A percentile compares a stretch with the other conserved stretches of the same genome.
phyloP scores from a whole-genome alignment of 108 stramenopile species.

The Pseudonitzschia multistriata region DNA sequence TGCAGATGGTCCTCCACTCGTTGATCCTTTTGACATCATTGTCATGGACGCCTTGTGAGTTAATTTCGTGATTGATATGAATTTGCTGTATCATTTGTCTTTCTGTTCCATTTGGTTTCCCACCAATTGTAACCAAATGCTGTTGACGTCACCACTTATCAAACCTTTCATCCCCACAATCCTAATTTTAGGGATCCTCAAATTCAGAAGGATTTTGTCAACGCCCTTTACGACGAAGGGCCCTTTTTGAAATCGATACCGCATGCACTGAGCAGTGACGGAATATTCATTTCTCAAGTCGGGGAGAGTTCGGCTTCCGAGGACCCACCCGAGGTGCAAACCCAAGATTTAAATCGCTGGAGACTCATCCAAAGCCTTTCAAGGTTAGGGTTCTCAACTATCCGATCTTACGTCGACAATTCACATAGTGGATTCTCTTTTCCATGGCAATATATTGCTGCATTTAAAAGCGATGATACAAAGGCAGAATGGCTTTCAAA shows the following conservation, averaged over 20 bases:
- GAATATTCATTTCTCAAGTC: constrained; percentile 68
- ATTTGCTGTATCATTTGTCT: not conserved
- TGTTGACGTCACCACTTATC: not conserved
- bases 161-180: not conserved
- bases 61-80: not conserved
- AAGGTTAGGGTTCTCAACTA: constrained; percentile 52
- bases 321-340: constrained; percentile 47
- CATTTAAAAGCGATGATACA: constrained; percentile 48
- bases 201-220: constrained; percentile 34
- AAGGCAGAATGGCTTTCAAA: constrained; percentile 54
- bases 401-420: constrained; percentile 48
- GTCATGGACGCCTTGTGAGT: constrained; percentile 79
- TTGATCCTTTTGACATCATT: constrained; percentile 58
- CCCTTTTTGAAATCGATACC: constrained; percentile 32
- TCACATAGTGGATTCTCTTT: constrained; percentile 38
- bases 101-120: not conserved
- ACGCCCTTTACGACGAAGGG: constrained; percentile 28
- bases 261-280: constrained; percentile 39
- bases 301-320: constrained; percentile 40
- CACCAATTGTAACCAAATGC: not conserved
- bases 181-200: constrained; percentile 48
- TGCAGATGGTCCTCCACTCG: not conserved
- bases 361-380: constrained; percentile 48
- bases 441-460: constrained; percentile 56
- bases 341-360: constrained; percentile 37